phyloP scores from a whole-genome alignment of 805 yeast species.

The Hanseniaspora singularis region DNA sequence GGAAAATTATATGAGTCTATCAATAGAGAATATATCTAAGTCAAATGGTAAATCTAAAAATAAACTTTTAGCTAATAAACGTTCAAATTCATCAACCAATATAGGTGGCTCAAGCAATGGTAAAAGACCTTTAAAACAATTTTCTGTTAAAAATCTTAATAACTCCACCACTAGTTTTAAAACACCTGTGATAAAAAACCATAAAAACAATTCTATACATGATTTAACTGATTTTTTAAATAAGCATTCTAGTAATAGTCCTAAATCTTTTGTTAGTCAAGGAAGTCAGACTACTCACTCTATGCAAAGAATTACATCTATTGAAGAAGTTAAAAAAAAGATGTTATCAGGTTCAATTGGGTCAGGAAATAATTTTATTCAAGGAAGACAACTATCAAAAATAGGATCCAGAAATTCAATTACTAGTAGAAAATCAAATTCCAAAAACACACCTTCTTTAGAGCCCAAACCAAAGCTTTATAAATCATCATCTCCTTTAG shows the following conservation, averaged over 20 bases:
- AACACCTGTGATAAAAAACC: background rate
- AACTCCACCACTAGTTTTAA: conserved; percentile 6
- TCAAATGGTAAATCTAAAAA: background rate
- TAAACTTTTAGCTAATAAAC: no score
- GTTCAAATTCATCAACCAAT: no score
- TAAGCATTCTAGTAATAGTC: conserved; percentile 1
- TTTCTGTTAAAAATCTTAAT: conserved; percentile 5
- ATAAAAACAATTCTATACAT: conserved; percentile 1
- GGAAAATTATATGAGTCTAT: no score
- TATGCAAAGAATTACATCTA: background rate
- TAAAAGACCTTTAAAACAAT: conserved; percentile 10
- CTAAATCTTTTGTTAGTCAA: conserved; percentile 1
- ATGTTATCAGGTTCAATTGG: conserved; percentile 20
- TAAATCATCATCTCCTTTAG: background rate
- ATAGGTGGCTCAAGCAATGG: background rate
- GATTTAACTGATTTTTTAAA: conserved; percentile 2
- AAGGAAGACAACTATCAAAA: conserved; percentile 11
- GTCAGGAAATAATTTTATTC: conserved; percentile 19
- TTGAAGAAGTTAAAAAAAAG: conserved; percentile 18
- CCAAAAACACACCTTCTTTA: background rate
- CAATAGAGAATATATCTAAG: no score
- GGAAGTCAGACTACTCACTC: background rate
- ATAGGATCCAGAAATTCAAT: conserved; percentile 8
- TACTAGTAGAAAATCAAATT: conserved; percentile 4
- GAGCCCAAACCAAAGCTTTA: background rate